Conservation (phyloP, 116 monocot species). For the Cymodocea nodosa region DNA sequence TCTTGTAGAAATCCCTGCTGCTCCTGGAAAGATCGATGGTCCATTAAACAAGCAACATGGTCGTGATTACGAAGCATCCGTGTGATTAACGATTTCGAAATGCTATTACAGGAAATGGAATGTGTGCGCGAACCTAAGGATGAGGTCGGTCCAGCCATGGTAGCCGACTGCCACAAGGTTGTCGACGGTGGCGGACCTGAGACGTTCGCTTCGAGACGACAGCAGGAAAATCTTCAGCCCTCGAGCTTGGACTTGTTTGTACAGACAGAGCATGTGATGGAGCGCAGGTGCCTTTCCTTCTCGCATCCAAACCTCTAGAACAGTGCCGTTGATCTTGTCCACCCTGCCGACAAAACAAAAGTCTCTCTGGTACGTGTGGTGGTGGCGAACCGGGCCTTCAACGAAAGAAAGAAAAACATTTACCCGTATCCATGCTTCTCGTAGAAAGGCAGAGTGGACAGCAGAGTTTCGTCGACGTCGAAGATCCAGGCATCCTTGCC, state of each 20-base stretch:
- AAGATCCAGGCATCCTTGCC: conserved; percentile 48
- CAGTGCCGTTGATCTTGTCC: conserved; percentile 5
- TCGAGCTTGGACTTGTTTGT: conserved; percentile 16
- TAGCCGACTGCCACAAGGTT: conserved; percentile 42
- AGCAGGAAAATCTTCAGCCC: conserved; percentile 48
- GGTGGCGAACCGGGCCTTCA: no score
- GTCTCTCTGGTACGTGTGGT: no score
- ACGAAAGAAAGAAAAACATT: no score
- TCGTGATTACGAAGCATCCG: no score
- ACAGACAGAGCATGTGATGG: conserved; percentile 12
- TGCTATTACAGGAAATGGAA: neutral
- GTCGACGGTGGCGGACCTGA: conserved; percentile 31
- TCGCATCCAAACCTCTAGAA: conserved; percentile 30
- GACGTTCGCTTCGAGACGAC: conserved; percentile 33
- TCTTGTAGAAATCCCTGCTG: neutral
- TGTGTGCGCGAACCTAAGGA: conserved; percentile 12
- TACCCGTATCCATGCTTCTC: conserved; percentile 34
- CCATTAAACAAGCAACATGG: neutral
- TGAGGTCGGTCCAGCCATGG: conserved; percentile 30
- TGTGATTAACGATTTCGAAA: no score
- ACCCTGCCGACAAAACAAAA: no score
- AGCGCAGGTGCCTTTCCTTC: conserved; percentile 23
- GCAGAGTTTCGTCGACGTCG: conserved; percentile 57
- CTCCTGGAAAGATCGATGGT: conserved; percentile 7
- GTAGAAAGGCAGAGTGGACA: conserved; percentile 49